Base-by-base conservation (phyloP, 148 eudicot genomes). In the Diospyros lotus region DNA sequence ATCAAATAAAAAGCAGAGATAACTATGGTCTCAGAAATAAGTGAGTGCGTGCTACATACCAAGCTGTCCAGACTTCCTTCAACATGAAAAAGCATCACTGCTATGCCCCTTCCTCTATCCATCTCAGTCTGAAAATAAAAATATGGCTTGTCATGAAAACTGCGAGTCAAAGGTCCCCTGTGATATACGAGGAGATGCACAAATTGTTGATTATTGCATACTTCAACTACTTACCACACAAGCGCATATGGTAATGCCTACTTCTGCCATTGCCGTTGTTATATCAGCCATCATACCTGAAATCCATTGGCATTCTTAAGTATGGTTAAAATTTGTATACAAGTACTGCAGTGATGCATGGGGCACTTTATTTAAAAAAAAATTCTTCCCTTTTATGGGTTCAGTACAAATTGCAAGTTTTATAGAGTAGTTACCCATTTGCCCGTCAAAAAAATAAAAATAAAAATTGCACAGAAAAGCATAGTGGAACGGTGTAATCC, bases 251-350 rank as follows among this genome's bases (percentile, higher is more conserved):
- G 93, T 81, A 76, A 94, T 75, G 48, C 86, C 97, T 69, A 75
- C 82, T 58, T 90, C 79, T 41, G 96, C 83, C 81, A 94, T 79
- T 48, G 89, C 84, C 64, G 85, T 79, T 64, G 95, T 84, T 43
- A 94, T 83, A 72, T 94, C 92, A 62, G 92, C 93, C 90, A 94
- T 82, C 77, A 90, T 87, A 63, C 97, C 98, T 94, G 86, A 63
- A 72, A 78, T 13, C 15, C 28, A 64, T 69, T 12, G 4, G 51
- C 9, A 58, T 5, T 53, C 28, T 45, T 52, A 69, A 72, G 41
- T 52, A 66, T 15, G 11, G 14, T 43, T 7, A 73, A 38, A 15
- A 45, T 44, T 4, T 66, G 39, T 68, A 65, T 2, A n/a, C 17
- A 63, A 9, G 63, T 50, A 7, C 28, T 8, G 42, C 41, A 6